Conservation (phyloP, 2,329 filamentous ascomycete genomes). For the Colletotrichum limetticola region DNA sequence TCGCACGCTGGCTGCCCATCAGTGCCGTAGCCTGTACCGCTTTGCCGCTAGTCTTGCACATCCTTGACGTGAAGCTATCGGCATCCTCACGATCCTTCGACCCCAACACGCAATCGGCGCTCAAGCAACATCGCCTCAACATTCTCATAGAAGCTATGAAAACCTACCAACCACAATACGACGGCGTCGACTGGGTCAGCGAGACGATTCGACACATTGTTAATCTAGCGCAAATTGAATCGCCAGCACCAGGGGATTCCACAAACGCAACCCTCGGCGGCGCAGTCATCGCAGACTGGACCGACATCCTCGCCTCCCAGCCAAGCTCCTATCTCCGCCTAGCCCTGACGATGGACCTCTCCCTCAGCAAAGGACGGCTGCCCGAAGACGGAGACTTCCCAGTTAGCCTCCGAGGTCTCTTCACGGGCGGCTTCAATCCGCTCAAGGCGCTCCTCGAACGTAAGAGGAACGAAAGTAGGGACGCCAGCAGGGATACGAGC, state of each 20-base stretch:
- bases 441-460: conserved; percentile 45
- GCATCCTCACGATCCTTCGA: conserved; percentile 36
- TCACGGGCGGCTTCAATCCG: conserved; percentile 50
- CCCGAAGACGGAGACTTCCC: conserved; percentile 54
- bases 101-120: conserved; percentile 46
- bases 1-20: conserved; percentile 58
- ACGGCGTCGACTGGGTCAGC: conserved; percentile 57
- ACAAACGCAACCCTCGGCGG: conserved; percentile 28
- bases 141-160: conserved; percentile 58
- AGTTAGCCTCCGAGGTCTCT: conserved; percentile 49
- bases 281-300: conserved; percentile 50
- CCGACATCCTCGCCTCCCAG: conserved; percentile 52
- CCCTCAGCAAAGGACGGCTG: conserved; percentile 53
- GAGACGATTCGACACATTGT: conserved; percentile 56
- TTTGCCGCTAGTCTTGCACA: conserved; percentile 46
- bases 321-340: conserved; percentile 54
- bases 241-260: conserved; percentile 23
- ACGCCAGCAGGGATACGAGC: not conserved
- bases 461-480: conserved; percentile 34
- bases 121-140: conserved; percentile 56
- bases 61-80: conserved; percentile 49
- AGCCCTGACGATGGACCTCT: conserved; percentile 55
- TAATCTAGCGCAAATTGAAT: conserved; percentile 48
- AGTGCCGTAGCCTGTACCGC: conserved; percentile 52
- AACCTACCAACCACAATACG: conserved; percentile 56